A percentile compares a stretch with the other conserved stretches of the same genome.
phyloP scores from a whole-genome alignment of 106 monocot species.

The Cymbidium sinense region DNA sequence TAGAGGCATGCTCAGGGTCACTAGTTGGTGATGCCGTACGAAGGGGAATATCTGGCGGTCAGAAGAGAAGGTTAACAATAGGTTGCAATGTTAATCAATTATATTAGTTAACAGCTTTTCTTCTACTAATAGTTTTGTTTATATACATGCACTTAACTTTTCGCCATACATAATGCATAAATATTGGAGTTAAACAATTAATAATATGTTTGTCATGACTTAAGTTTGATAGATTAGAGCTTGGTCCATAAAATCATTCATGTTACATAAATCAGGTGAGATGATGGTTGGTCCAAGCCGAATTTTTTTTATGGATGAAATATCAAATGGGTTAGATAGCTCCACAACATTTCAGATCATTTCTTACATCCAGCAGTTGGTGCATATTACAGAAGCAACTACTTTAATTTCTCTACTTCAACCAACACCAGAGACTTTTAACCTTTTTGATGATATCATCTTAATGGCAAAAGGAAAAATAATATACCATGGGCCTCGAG shows the following conservation, averaged over 20 bases:
- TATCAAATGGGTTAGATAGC: slow-evolving; percentile 20
- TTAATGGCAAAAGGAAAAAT: slow-evolving; percentile 16
- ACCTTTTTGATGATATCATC: slow-evolving; percentile 22
- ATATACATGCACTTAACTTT: neutral
- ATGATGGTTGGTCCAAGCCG: slow-evolving; percentile 17
- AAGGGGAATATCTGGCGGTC: slow-evolving; percentile 19
- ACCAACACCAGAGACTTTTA: slow-evolving; percentile 17
- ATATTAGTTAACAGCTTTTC: neutral
- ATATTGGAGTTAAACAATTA: neutral
- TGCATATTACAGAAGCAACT: slow-evolving; percentile 18
- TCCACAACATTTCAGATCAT: slow-evolving; percentile 18
- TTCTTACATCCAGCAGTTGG: slow-evolving; percentile 14
- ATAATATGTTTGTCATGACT: no score
- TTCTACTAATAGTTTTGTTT: no score
- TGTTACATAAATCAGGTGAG: slow-evolving; percentile 4
- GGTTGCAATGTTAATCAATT: neutral
- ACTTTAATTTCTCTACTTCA: slow-evolving; percentile 18
- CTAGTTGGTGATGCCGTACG: slow-evolving; percentile 15
- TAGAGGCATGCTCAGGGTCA: slow-evolving; percentile 10
- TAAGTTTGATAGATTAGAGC: no score
- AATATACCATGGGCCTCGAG: slow-evolving; percentile 16
- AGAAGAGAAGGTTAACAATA: slow-evolving; percentile 19
- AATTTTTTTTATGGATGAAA: slow-evolving; percentile 18
- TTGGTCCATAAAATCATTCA: no score
- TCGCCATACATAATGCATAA: neutral